Percentiles rank a stretch among this genome's conserved stretches.
Conservation (phyloP, 805 yeast genomes). For the Cyberlindnera nakhonratchasimensis region DNA sequence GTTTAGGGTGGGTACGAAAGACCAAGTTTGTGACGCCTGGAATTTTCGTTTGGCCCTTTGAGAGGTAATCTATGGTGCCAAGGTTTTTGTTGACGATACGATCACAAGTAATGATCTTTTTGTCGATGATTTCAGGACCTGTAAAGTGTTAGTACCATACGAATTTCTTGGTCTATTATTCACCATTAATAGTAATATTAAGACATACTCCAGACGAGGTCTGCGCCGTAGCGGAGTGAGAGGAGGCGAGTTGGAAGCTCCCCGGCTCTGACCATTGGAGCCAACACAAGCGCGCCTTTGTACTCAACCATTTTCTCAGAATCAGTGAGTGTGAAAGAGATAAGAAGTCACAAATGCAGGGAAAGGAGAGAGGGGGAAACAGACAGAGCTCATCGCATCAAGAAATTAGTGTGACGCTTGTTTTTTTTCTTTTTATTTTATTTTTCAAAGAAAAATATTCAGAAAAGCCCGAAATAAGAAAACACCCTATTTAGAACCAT, state of each 20-base stretch:
- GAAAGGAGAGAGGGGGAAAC: too few species aligned
- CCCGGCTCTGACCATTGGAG: slow-evolving; percentile 97
- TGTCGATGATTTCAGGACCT: slow-evolving; percentile 87
- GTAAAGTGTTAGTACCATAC: not conserved
- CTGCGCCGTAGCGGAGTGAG: slow-evolving; percentile 83
- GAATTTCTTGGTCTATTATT: not conserved
- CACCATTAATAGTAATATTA: not conserved
- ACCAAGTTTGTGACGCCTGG: slow-evolving; percentile 54
- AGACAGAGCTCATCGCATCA: not conserved
- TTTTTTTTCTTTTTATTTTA: too few species aligned
- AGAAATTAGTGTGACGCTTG: too few species aligned
- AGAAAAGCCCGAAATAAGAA: too few species aligned
- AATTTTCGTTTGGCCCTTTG: slow-evolving; percentile 37
- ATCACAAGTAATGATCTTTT: slow-evolving; percentile 68
- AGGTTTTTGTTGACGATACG: slow-evolving; percentile 55
- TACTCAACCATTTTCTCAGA: slow-evolving; percentile 53
- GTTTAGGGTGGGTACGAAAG: slow-evolving; percentile 66
- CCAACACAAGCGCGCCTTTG: slow-evolving; percentile 77
- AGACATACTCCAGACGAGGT: slow-evolving; percentile 76
- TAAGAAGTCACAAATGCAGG: too few species aligned
- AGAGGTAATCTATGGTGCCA: slow-evolving; percentile 59
- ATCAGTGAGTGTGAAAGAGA: too few species aligned
- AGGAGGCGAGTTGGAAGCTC: slow-evolving; percentile 87
- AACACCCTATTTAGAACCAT: too few species aligned
- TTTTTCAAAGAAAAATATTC: too few species aligned